phyloP scores from a whole-genome alignment of 2,329 filamentous ascomycete genomes.

The Penicillium paneum region DNA sequence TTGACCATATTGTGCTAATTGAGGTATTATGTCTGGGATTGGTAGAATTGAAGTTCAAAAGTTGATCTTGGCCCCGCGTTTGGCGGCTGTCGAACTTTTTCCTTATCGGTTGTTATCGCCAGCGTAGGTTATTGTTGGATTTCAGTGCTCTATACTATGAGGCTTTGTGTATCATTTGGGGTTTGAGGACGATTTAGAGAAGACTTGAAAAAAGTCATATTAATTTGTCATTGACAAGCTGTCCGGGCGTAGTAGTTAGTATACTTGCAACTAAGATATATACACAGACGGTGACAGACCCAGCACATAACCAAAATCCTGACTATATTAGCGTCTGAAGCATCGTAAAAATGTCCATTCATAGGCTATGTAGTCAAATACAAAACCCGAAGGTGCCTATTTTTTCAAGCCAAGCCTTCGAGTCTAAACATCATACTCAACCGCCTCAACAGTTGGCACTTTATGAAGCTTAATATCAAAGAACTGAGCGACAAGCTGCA shows the following conservation, averaged over 20 bases:
- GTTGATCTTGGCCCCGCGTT: constrained; percentile 15
- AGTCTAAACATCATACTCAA: constrained; percentile 31
- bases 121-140: neutral
- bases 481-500: constrained; percentile 29
- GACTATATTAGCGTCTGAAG: neutral
- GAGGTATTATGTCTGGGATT: neutral
- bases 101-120: constrained; percentile 24
- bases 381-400: neutral
- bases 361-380: neutral
- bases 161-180: neutral
- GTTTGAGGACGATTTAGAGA: neutral
- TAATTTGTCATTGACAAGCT: neutral
- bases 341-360: neutral
- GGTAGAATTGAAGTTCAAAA: constrained; percentile 4
- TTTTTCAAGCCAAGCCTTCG: neutral
- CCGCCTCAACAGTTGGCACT: constrained; percentile 32
- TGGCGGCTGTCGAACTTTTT: constrained; percentile 26
- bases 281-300: too few species aligned
- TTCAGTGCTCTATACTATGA: neutral
- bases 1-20: constrained; percentile 46
- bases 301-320: neutral
- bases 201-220: too few species aligned
- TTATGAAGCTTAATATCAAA: constrained; percentile 29
- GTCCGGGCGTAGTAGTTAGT: neutral
- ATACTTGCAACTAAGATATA: neutral